Conservation (phyloP, 192 early-diverging fungal genomes). For the Geranomyces michiganensis region DNA sequence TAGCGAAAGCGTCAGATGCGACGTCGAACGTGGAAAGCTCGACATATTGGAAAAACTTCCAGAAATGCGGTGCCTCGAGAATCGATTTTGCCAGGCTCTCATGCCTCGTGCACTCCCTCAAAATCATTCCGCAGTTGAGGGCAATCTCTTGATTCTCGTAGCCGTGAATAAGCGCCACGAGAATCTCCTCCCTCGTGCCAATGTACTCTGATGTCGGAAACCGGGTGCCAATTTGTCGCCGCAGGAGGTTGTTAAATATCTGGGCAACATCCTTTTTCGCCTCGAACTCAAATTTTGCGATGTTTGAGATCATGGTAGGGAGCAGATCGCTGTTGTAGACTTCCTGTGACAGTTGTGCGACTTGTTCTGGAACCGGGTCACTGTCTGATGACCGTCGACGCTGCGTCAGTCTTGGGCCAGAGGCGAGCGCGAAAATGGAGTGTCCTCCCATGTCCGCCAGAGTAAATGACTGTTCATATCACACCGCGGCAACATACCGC, state of each 20-base stretch:
- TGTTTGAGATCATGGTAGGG: conserved; percentile 84
- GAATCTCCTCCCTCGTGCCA: conserved; percentile 77
- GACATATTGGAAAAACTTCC: conserved; percentile 94
- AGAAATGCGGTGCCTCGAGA: conserved; percentile 83
- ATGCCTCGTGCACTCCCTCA: conserved; percentile 95
- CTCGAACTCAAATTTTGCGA: conserved; percentile 91
- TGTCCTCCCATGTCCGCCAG: no score
- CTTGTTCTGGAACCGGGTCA: conserved; percentile 86
- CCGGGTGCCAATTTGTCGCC: conserved; percentile 91
- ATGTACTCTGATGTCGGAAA: conserved; percentile 97
- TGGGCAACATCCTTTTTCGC: conserved; percentile 97
- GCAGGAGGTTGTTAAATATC: conserved; percentile 96
- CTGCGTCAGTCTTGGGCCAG: no score
- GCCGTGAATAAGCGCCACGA: conserved; percentile 80
- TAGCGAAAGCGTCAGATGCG: conserved; percentile 96
- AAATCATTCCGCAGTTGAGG: conserved; percentile 95
- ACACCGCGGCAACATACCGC: conserved; percentile 57
- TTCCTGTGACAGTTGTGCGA: conserved; percentile 94
- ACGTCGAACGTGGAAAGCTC: conserved; percentile 98
- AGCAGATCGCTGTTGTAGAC: conserved; percentile 91
- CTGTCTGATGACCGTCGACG: conserved; percentile 53
- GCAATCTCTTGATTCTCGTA: conserved; percentile 97
- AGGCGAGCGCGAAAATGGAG: no score
- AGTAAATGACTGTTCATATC: not conserved
- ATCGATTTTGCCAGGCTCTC: conserved; percentile 87